Conservation (phyloP, 108 stramenopile species). For the Licmophora abbreviata region DNA sequence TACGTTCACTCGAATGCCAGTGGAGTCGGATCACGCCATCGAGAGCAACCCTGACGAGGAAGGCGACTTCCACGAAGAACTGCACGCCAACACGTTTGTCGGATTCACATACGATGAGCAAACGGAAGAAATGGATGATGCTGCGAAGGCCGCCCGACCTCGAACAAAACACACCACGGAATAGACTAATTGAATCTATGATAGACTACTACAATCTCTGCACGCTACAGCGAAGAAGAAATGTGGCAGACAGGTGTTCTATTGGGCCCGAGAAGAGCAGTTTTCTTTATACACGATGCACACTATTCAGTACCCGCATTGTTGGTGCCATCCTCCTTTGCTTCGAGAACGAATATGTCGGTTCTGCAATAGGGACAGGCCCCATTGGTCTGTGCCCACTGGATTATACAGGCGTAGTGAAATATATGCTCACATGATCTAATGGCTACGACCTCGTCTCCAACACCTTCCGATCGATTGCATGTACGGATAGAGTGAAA, state of each 20-base stretch:
- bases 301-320: too few species aligned
- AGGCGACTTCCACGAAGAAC: constrained; percentile 40
- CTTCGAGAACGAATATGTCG: too few species aligned
- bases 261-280: too few species aligned
- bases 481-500: too few species aligned
- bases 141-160: constrained; percentile 8
- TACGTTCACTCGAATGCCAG: constrained; percentile 75
- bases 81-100: constrained; percentile 72
- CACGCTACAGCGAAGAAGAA: background rate
- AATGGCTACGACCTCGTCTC: constrained; percentile 4
- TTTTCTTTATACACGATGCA: too few species aligned
- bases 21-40: constrained; percentile 56
- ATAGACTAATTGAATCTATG: background rate
- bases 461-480: too few species aligned
- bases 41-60: constrained; percentile 27
- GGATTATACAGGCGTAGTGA: constrained; percentile 5
- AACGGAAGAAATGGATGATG: constrained; percentile 17
- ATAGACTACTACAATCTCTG: background rate
- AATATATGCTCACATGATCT: constrained; percentile 5
- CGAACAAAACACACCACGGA: constrained; percentile 4
- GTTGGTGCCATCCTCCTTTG: too few species aligned
- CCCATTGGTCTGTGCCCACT: constrained; percentile 1
- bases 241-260: background rate
- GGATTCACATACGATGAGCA: constrained; percentile 85
- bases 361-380: constrained; percentile 5